Base-by-base conservation (phyloP, 305 asterid species). In the Stenogyne calaminthoides region DNA sequence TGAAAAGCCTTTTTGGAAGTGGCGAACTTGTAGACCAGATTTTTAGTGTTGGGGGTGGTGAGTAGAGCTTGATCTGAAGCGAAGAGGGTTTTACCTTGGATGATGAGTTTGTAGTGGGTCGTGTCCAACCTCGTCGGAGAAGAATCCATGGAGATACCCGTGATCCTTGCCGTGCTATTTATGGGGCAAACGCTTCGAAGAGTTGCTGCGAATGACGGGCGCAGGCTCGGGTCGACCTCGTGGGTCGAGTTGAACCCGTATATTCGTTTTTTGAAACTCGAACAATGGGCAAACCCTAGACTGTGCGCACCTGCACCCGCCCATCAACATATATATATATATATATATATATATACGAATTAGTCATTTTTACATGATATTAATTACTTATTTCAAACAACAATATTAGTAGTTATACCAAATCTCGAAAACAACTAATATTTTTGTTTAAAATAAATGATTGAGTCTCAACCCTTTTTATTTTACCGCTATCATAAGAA, bases 231-330 rank as follows among this genome's bases (percentile, higher is more conserved):
- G 64, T 92, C 96, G 0, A 84, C 60, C 61, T 90, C 87, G 59
- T 88, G 93, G 67, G 88, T 92, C 0, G 88, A 42, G 73, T 87
- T 85, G 86, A 90, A 92, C 84, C 83, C 83, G 79, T 74, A 83
- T 74, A 92, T 80, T 12, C 97, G 72, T 39, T 74, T 82, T 58
- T 85, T 71, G 66, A 89, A 90, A 25, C 93, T 84, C 4, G 93
- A 85, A 76, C 95, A 92, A 60, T 92, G 93, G 2, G 96, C 80
- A 63, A 92, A 90, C 11, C 97, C 97, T 12, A 92, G 61, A 1
- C 95, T 92, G 77, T 92, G 97, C 2, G 81, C 96, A 51, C 97
- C 97, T 88, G 83, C 80, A 68, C 5, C 25, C n/a, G n/a, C n/a
- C 11, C 29, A 25, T 25, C 29, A 25, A 2, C 29, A 25, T 25